Conservation (phyloP, 805 yeast species). For the Candida lessepsii region DNA sequence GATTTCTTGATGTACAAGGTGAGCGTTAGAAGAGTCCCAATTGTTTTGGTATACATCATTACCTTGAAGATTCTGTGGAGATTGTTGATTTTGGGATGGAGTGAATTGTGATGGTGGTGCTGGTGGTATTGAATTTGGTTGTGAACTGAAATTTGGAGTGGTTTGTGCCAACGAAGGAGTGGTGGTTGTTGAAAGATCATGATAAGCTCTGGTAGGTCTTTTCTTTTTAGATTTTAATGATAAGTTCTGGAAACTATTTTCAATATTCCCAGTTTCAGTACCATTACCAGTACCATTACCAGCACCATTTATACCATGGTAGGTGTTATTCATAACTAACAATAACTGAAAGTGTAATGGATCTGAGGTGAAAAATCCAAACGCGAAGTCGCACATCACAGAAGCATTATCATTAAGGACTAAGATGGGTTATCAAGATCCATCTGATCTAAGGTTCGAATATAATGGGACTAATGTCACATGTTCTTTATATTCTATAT, state of each 20-base stretch:
- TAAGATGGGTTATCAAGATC: not conserved
- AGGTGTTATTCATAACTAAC: not conserved
- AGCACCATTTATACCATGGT: not conserved
- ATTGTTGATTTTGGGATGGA: not conserved
- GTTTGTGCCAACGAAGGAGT: not conserved
- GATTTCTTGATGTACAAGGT: slow-evolving; percentile 5
- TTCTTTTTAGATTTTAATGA: slow-evolving; percentile 14
- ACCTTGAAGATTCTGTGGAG: not conserved
- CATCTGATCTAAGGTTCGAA: slow-evolving; percentile 6
- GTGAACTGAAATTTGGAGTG: slow-evolving; percentile 14
- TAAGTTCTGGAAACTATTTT: slow-evolving; percentile 2
- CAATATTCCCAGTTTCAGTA: not conserved
- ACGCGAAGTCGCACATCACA: slow-evolving; percentile 1
- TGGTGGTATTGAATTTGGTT: not conserved
- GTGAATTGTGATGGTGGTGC: not conserved
- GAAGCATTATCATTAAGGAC: too few species aligned
- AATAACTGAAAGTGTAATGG: too few species aligned
- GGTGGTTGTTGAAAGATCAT: slow-evolving; percentile 8
- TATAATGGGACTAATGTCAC: slow-evolving; percentile 22
- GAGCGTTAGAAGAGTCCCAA: not conserved
- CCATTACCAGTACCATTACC: not conserved
- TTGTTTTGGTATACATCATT: not conserved
- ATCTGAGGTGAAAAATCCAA: not conserved
- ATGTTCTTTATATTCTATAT: slow-evolving; percentile 40
- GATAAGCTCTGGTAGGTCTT: slow-evolving; percentile 31